A percentile compares a stretch with the other conserved stretches of the same genome.
These are phyloP conservation scores for Fusarium coffeatum DNA, from an alignment of 2,329 filamentous ascomycete genomes.

Conservation along the genomic window DNA sequence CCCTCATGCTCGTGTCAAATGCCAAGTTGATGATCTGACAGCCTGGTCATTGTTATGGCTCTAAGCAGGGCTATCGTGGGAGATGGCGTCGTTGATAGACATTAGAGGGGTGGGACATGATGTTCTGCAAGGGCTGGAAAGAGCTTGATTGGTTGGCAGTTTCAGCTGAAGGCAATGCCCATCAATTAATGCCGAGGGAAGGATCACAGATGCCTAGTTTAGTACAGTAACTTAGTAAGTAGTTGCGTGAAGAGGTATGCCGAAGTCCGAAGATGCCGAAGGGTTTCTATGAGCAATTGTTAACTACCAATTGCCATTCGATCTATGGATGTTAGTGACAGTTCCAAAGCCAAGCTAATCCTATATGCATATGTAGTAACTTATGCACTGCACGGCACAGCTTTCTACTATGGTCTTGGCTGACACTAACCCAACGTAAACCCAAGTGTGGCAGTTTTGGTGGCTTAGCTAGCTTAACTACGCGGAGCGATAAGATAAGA, in stretches of 20 bases:
- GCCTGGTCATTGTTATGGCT: conserved; percentile 8
- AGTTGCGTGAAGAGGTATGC: not conserved
- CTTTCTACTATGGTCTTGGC: not conserved
- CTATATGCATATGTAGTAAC: not conserved
- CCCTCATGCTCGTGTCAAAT: conserved; percentile 4
- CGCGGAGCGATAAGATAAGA: conserved; percentile 46
- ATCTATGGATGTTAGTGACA: not conserved
- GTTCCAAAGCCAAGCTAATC: not conserved
- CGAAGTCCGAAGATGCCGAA: not conserved
- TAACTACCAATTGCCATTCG: not conserved
- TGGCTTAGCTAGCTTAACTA: not conserved
- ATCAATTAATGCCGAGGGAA: conserved; percentile 1
- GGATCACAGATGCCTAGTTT: not conserved
- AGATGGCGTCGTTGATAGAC: conserved; percentile 30
- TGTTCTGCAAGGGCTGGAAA: conserved; percentile 6
- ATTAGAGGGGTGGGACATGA: not conserved
- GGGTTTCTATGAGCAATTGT: not conserved
- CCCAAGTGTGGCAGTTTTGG: not conserved
- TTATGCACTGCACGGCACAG: not conserved
- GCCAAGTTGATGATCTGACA: conserved; percentile 20
- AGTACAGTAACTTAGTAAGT: not conserved
- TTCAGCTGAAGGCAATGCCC: conserved; percentile 20
- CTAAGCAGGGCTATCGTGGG: conserved; percentile 27
- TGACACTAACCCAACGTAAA: not conserved
- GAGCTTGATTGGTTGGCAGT: conserved; percentile 33